phyloP scores from a whole-genome alignment of 345 rosid genomes.

The Eucalyptus sp. region DNA sequence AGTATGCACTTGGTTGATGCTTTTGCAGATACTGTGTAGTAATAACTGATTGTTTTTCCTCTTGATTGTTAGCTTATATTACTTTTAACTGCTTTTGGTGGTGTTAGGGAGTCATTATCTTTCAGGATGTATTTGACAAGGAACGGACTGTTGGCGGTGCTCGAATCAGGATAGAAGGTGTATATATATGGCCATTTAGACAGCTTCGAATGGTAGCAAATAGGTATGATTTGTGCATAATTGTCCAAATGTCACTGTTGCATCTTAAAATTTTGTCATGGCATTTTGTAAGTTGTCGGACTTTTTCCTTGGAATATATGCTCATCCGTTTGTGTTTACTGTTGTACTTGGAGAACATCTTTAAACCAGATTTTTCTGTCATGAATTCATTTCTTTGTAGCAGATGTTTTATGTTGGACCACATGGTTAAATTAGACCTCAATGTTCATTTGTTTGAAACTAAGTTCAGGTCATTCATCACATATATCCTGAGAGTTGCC shows the following conservation, averaged over 20 bases:
- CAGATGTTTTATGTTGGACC: background rate
- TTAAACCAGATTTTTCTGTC: background rate
- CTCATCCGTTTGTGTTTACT: background rate
- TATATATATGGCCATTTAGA: slow-evolving; percentile 98
- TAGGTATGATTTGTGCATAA: slow-evolving; percentile 40
- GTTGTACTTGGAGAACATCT: background rate
- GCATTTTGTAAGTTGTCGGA: background rate
- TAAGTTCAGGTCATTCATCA: background rate
- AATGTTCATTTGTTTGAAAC: background rate
- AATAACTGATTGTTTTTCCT: background rate
- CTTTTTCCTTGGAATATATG: background rate
- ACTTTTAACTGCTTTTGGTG: background rate
- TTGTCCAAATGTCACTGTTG: background rate
- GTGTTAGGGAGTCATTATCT: slow-evolving; percentile 83
- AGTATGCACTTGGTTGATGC: background rate
- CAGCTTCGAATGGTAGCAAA: slow-evolving; percentile 93
- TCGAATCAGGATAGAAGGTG: slow-evolving; percentile 94
- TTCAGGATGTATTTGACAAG: slow-evolving; percentile 89
- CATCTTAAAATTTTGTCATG: background rate
- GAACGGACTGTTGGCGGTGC: slow-evolving; percentile 90
- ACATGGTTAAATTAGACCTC: background rate
- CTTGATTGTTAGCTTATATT: background rate
- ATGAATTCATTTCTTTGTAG: background rate
- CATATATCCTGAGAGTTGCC: background rate
- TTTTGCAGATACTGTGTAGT: background rate